A percentile compares a stretch with the other conserved stretches of the same genome.
These are phyloP conservation scores for Dictyostelium purpureum DNA, from an alignment of 78 protist species.

Conservation along the genomic window DNA sequence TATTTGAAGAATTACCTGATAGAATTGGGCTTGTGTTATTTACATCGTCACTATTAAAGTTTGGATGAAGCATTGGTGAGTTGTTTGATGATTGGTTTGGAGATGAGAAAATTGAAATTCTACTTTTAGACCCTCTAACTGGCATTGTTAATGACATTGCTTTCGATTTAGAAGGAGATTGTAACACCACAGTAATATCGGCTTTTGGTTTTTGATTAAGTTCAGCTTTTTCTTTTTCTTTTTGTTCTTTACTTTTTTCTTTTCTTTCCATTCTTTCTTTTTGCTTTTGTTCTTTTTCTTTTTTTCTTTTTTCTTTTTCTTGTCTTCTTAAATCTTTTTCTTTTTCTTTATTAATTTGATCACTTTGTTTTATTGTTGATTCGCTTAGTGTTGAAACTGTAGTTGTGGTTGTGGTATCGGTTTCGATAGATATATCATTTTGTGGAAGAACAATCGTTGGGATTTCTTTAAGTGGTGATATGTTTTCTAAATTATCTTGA, in stretches of 20 bases:
- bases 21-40: no score
- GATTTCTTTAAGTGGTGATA: no score
- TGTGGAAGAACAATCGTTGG: no score
- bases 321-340: neutral
- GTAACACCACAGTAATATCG: constrained; percentile 53
- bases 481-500: no score
- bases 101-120: constrained; percentile 61
- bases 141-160: constrained; percentile 43
- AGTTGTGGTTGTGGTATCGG: neutral
- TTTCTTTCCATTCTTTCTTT: constrained; percentile 28
- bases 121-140: constrained; percentile 26
- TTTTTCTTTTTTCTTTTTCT: constrained; percentile 27
- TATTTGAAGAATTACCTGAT: neutral
- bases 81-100: neutral
- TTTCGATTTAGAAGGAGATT: constrained; percentile 1
- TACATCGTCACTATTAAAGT: neutral
- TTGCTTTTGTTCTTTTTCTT: constrained; percentile 23
- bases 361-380: neutral
- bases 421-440: no score
- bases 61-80: neutral
- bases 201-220: constrained; percentile 19
- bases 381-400: neutral
- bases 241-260: constrained; percentile 13
- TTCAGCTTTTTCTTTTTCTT: constrained; percentile 2
- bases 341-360: no score